A percentile compares a stretch with the other conserved stretches of the same genome.
Conservation (phyloP, 352 stramenopile genomes). For the Globisporangium nodosum region DNA sequence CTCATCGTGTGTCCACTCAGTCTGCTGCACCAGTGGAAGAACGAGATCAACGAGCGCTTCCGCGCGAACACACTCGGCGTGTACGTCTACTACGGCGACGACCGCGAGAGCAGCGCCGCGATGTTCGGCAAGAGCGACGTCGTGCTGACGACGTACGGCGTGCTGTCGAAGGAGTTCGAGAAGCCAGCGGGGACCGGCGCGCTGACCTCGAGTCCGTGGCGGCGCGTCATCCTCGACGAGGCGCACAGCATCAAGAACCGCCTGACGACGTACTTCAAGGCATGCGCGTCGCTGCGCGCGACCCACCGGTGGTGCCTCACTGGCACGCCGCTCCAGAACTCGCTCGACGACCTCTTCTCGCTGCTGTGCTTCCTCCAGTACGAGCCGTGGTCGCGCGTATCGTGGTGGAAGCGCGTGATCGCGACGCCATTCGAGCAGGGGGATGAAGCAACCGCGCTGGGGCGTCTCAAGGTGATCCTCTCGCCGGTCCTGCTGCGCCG, state of each 20-base stretch:
- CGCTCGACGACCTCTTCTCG: slow-evolving; percentile 82
- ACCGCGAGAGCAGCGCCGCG: slow-evolving; percentile 23
- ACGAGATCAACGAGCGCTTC: slow-evolving; percentile 72
- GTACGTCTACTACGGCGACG: slow-evolving; percentile 70
- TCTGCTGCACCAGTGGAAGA: slow-evolving; percentile 86
- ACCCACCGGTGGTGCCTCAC: slow-evolving; percentile 87
- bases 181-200: slow-evolving; percentile 23
- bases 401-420: slow-evolving; percentile 86
- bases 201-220: slow-evolving; percentile 49
- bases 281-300: slow-evolving; percentile 44
- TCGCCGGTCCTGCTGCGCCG: slow-evolving; percentile 76
- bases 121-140: slow-evolving; percentile 40
- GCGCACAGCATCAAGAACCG: slow-evolving; percentile 91
- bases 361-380: slow-evolving; percentile 83
- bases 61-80: slow-evolving; percentile 41
- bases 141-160: slow-evolving; percentile 82
- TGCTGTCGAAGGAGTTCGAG: slow-evolving; percentile 65
- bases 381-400: slow-evolving; percentile 74
- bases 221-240: slow-evolving; percentile 89
- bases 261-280: slow-evolving; percentile 61
- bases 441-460: slow-evolving; percentile 48
- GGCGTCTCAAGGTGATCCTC: slow-evolving; percentile 61
- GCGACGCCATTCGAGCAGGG: slow-evolving; percentile 68
- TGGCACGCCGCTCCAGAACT: slow-evolving; percentile 89
- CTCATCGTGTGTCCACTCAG: slow-evolving; percentile 86